Conservation (phyloP, 148 eudicot species). For the Persicaria tinctoria region DNA sequence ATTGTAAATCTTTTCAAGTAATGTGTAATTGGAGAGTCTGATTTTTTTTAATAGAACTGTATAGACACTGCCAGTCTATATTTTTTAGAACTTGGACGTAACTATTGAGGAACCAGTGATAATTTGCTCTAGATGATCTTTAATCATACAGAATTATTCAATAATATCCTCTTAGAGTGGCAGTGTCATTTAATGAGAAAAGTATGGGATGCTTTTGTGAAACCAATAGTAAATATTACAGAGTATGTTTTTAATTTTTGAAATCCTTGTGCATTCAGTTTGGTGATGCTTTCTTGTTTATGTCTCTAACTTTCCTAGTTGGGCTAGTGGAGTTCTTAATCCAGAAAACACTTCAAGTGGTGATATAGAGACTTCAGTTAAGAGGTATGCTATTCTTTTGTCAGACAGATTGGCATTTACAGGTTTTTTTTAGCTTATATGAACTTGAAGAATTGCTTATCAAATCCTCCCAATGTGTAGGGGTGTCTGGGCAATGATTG, state of each 20-base stretch:
- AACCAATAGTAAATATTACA: background rate
- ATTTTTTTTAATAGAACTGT: too few relatives aligned
- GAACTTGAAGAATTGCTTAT: slow-evolving; percentile 4
- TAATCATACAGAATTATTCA: background rate
- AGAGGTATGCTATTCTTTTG: slow-evolving; percentile 40
- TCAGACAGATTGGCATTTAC: background rate
- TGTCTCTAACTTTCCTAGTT: slow-evolving; percentile 28
- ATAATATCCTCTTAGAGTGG: background rate
- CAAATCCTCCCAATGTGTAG: slow-evolving; percentile 24
- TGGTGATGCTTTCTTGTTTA: slow-evolving; percentile 6
- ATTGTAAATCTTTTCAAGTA: background rate
- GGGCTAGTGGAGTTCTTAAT: slow-evolving; percentile 96
- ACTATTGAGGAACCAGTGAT: background rate
- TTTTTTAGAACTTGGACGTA: background rate
- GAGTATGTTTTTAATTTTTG: background rate
- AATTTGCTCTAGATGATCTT: background rate
- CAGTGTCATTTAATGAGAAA: background rate
- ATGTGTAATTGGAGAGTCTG: slow-evolving; percentile 1
- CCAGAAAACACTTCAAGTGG: slow-evolving; percentile 60
- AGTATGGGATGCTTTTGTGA: background rate
- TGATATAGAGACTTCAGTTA: slow-evolving; percentile 73
- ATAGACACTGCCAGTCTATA: background rate
- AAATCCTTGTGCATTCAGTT: background rate
- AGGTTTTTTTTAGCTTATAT: background rate
- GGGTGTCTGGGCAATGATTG: slow-evolving; percentile 98